Evolutionary conservation across 1,284 basidiomycete species (phyloP), one percentile per base, ranked within the genome.

Genomic region (Ustilago curta): DNA sequence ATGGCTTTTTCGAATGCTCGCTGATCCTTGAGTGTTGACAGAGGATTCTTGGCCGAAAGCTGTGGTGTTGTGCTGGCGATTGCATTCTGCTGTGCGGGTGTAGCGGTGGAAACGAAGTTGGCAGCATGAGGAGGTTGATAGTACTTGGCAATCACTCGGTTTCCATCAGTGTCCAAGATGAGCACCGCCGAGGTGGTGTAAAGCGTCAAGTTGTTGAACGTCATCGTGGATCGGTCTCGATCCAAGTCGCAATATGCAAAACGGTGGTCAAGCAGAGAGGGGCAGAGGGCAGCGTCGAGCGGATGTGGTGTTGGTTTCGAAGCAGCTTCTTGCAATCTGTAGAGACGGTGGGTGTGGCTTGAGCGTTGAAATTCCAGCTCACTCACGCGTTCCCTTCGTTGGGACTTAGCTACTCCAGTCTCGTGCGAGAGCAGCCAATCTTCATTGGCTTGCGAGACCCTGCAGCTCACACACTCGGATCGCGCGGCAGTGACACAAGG

Each of bases 81-180:
- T 16, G 80, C 70, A 25, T 72, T 70, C 59, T 72, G 74, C 75
- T 84, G 65, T 61, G 71, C 69, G n/a, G 62, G 68, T 14, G 69
- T 58, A 11, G 76, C 74, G 1, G 59, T 67, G 29, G 59, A 59
- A 19, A 70, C 50, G 23, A 73, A 58, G 49, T 62, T 59, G 57
- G 71, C 70, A 54, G 90, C 88, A 61, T 89, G 89, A 80, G 93
- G 91, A 0, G 92, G 90, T 56, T 90, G 85, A 84, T 95, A 98
- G 88, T 99, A 98, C 86, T 98, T 98, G 32, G 95, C 92, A 16
- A 99, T 88, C 21, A 99, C 92, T 61, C 96, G 92, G 85, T 95
- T 91, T 18, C 95, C 95, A 78, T 98, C 95, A 37, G 91, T 88
- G 88, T 99, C 97, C 78, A 98, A 90, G 81, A 98, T 90, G 76